Base-by-base conservation (phyloP, 495 filamentous ascomycete species). In the Peziza echinospora region DNA sequence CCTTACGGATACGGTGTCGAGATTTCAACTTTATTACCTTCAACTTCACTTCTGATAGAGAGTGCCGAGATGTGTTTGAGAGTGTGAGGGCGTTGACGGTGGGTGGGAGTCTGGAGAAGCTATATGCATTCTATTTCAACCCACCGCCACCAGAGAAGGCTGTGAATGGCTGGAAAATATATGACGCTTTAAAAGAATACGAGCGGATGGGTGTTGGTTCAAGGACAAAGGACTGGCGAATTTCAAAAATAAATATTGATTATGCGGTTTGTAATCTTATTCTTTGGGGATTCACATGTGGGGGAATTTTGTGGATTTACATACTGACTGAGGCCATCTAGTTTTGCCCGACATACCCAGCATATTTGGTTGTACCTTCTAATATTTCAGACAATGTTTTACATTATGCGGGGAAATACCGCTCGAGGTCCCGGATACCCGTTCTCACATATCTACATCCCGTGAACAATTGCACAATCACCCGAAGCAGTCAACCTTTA, bases 311-410 rank as follows among this genome's bases (percentile, higher is more conserved):
- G n/a, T n/a, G n/a, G n/a, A n/a, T n/a, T n/a, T n/a, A n/a, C n/a
- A n/a, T n/a, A n/a, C n/a, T n/a, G n/a, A n/a, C n/a, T n/a, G n/a
- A n/a, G n/a, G n/a, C n/a, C n/a, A n/a, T n/a, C n/a, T 48, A 82
- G 76, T 96, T 93, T 58, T 93, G 85, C 24, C 77, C 82, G 10
- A 99, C 91, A n/a, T 99, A 99, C 61, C 89, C 89, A 26, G 76
- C 78, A 1, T 51, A 92, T 19, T 71, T 99, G 10, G 74, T 74
- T 22, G 83, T 96, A 16, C 89, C 89, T 19, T 74, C 77, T 24
- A 71, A 73, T 41, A 91, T 99, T 53, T 96, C 89, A 34, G 89
- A 99, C 63, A 96, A 86, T 53, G 84, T 84, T 40, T 73, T 99
- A 46, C 93, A 92, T 50, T 93, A 99, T 58, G 91, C 87, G 9